phyloP scores from a whole-genome alignment of 768 basidiomycete species.

The Boletus pseudo-olivaceus region DNA sequence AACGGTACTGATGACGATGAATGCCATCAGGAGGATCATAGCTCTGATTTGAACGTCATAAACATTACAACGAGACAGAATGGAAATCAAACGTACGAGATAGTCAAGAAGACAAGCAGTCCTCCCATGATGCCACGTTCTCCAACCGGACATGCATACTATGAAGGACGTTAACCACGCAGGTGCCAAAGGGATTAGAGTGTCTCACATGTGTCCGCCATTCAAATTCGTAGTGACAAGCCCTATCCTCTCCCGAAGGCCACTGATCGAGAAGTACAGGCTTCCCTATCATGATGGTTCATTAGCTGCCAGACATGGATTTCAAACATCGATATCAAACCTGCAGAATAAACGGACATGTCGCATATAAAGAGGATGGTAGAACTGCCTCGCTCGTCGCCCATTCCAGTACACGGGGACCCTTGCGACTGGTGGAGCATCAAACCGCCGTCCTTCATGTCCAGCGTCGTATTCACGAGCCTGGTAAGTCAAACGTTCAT shows the following conservation, averaged over 20 bases:
- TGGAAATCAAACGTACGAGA: slow-evolving; percentile 47
- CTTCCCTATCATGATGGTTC: slow-evolving; percentile 30
- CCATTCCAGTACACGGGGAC: slow-evolving; percentile 54
- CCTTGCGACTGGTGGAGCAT: slow-evolving; percentile 59
- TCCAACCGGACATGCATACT: slow-evolving; percentile 73
- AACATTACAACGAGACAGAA: background rate
- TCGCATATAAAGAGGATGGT: slow-evolving; percentile 80
- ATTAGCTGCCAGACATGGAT: background rate
- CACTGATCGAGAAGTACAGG: slow-evolving; percentile 64
- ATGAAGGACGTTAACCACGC: background rate
- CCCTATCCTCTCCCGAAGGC: slow-evolving; percentile 53
- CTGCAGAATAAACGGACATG: slow-evolving; percentile 52
- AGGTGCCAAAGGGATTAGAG: background rate
- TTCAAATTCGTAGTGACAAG: slow-evolving; percentile 80
- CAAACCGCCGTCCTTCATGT: slow-evolving; percentile 49
- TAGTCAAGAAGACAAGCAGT: slow-evolving; percentile 52
- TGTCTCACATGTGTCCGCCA: slow-evolving; percentile 74
- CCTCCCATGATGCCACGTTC: slow-evolving; percentile 49
- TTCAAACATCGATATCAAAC: slow-evolving; percentile 21
- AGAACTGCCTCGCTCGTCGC: slow-evolving; percentile 51
- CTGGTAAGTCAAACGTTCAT: slow-evolving; percentile 7
- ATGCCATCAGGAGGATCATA: slow-evolving; percentile 55
- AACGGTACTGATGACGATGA: slow-evolving; percentile 63
- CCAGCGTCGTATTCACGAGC: slow-evolving; percentile 58
- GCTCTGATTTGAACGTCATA: slow-evolving; percentile 37